phyloP scores from a whole-genome alignment of 148 eudicot genomes.

The Vaccinium vitisidaea region DNA sequence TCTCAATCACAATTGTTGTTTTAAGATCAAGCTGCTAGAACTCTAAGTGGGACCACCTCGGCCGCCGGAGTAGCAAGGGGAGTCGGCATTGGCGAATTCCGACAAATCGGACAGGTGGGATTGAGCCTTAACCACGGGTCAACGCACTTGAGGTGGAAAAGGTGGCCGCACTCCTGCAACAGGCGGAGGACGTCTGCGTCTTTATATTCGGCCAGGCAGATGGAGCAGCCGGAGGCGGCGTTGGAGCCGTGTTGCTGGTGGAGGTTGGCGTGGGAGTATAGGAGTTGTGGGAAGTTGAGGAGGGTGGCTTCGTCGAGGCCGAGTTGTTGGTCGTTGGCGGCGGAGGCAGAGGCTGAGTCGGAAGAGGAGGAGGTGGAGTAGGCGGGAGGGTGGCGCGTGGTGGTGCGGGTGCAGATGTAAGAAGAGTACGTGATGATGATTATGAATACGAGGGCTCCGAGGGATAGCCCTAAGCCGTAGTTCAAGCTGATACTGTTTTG shows the following conservation, averaged over 20 bases:
- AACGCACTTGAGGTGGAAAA: constrained; percentile 45
- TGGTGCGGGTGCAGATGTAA: neutral
- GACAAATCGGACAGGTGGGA: constrained; percentile 49
- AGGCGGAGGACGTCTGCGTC: constrained; percentile 35
- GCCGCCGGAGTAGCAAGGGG: constrained; percentile 14
- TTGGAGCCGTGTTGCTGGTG: neutral
- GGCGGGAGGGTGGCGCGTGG: neutral
- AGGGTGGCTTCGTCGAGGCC: constrained; percentile 37
- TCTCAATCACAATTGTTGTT: too few relatives aligned
- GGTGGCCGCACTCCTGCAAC: constrained; percentile 46
- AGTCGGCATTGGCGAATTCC: constrained; percentile 33
- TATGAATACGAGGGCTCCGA: constrained; percentile 22
- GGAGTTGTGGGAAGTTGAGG: constrained; percentile 19
- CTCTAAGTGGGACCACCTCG: neutral
- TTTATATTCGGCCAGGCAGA: constrained; percentile 50
- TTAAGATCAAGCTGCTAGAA: neutral
- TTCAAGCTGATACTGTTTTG: neutral
- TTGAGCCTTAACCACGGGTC: constrained; percentile 43
- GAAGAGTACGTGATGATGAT: constrained; percentile 20
- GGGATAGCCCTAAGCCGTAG: constrained; percentile 28
- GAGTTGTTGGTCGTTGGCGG: neutral
- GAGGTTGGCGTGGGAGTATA: constrained; percentile 22
- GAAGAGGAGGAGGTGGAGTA: neutral
- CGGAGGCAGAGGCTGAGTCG: neutral
- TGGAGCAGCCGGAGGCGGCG: constrained; percentile 24